Evolutionary conservation across 2,329 filamentous ascomycete species (phyloP).

Genomic region (Pyrenophora teres): DNA sequence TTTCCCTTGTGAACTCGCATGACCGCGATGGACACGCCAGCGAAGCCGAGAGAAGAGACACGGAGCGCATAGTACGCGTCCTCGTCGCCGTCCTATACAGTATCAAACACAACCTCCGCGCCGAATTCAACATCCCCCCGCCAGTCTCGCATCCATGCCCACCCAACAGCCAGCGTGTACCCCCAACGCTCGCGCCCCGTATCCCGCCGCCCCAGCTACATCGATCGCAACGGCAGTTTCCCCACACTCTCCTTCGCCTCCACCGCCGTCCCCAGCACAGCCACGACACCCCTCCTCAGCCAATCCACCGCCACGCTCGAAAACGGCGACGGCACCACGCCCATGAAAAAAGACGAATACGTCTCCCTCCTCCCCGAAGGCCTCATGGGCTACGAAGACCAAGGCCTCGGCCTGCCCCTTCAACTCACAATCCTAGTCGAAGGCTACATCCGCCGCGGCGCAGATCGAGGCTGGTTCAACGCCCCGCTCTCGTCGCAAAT

Average conservation of each 20-base stretch:
- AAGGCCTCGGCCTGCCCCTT: constrained; percentile 64
- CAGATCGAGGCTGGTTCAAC: constrained; percentile 63
- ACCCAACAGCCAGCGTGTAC: constrained; percentile 22
- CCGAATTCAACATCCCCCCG: constrained; percentile 60
- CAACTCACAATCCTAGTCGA: constrained; percentile 66
- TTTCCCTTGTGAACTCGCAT: constrained; percentile 57
- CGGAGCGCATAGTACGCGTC: constrained; percentile 63
- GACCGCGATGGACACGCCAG: constrained; percentile 27
- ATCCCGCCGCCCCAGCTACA: constrained; percentile 35
- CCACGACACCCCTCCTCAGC: constrained; percentile 27
- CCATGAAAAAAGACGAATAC: constrained; percentile 54
- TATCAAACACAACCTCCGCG: constrained; percentile 66
- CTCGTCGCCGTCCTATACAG: constrained; percentile 66
- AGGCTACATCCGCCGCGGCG: constrained; percentile 62
- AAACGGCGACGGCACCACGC: constrained; percentile 36
- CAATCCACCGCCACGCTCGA: constrained; percentile 25
- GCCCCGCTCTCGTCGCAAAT: constrained; percentile 63
- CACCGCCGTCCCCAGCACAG: constrained; percentile 3
- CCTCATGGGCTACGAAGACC: constrained; percentile 59
- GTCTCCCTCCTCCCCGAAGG: constrained; percentile 56
- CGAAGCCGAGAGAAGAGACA: constrained; percentile 57
- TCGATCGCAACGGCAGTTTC: constrained; percentile 20
- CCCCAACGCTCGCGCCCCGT: constrained; percentile 23
- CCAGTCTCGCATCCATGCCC: constrained; percentile 27
- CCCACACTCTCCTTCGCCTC: constrained; percentile 1